Conservation (phyloP, 1,139 yeast genomes). For the Lodderomyces parapsilosis region DNA sequence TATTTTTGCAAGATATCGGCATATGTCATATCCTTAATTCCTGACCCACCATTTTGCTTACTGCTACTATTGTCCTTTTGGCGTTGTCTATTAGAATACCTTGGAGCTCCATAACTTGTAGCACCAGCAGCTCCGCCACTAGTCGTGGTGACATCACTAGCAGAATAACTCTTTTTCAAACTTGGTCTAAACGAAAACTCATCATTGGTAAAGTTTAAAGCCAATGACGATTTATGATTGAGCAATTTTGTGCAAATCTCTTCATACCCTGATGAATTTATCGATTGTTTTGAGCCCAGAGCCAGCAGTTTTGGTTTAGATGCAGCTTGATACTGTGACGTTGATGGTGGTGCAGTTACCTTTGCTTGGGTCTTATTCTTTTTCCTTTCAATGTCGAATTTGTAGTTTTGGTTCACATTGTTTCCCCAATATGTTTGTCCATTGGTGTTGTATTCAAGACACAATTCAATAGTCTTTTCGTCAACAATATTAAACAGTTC, state of each 20-base stretch:
- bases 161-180: constrained; percentile 24
- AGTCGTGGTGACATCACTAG: constrained; percentile 20
- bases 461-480: constrained; percentile 16
- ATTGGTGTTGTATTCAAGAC: constrained; percentile 25
- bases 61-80: constrained; percentile 2
- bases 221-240: constrained; percentile 10
- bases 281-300: background rate
- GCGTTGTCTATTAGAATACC: constrained; percentile 2
- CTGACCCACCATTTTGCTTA: background rate
- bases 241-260: constrained; percentile 12
- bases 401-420: constrained; percentile 30
- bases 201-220: background rate
- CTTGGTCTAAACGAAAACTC: constrained; percentile 21
- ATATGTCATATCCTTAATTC: constrained; percentile 22
- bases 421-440: constrained; percentile 35
- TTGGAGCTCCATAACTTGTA: background rate
- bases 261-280: constrained; percentile 4
- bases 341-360: background rate
- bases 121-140: background rate
- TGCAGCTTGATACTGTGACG: background rate
- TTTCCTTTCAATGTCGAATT: constrained; percentile 18
- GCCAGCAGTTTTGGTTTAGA: constrained; percentile 1
- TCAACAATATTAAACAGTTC: constrained; percentile 1
- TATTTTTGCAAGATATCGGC: constrained; percentile 32
- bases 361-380: background rate